Percentiles rank a stretch among this genome's conserved stretches.
phyloP scores from a whole-genome alignment of 192 early-diverging fungal species.

The Umbelopsis ramanniana region DNA sequence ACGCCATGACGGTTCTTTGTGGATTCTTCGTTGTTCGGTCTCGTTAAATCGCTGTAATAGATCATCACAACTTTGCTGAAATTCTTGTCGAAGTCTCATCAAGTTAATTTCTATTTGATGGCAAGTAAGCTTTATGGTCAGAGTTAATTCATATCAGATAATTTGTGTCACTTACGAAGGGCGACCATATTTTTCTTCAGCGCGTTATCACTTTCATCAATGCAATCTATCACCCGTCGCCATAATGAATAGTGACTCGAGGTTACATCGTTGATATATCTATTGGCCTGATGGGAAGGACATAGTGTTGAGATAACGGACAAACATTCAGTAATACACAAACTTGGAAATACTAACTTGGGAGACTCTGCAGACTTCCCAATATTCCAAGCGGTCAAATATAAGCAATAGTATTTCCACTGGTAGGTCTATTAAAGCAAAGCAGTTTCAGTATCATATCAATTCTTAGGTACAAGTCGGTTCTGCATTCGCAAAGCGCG shows the following conservation, averaged over 20 bases:
- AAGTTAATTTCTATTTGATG: conserved; percentile 10
- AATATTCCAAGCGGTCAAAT: conserved; percentile 16
- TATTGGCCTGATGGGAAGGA: not conserved
- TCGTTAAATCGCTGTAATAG: conserved; percentile 22
- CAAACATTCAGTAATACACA: no score
- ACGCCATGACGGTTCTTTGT: not conserved
- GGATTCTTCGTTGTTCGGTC: conserved; percentile 1
- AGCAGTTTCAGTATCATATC: not conserved
- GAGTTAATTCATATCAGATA: not conserved
- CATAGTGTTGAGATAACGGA: not conserved
- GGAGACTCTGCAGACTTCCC: conserved; percentile 19
- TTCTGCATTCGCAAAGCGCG: not conserved
- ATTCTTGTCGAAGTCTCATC: conserved; percentile 20
- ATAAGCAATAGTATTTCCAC: conserved; percentile 16
- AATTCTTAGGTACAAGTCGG: not conserved
- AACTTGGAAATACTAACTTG: not conserved
- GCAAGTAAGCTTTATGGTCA: not conserved
- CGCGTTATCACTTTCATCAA: conserved; percentile 15
- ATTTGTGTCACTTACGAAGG: conserved; percentile 12
- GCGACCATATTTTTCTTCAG: conserved; percentile 16
- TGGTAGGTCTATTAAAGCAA: not conserved
- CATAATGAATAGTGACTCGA: conserved; percentile 22
- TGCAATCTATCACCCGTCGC: conserved; percentile 15
- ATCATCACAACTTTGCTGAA: conserved; percentile 20
- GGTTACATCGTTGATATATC: conserved; percentile 18